Conservation (phyloP, 208 protist genomes). For the Acanthamoeba royreba region DNA sequence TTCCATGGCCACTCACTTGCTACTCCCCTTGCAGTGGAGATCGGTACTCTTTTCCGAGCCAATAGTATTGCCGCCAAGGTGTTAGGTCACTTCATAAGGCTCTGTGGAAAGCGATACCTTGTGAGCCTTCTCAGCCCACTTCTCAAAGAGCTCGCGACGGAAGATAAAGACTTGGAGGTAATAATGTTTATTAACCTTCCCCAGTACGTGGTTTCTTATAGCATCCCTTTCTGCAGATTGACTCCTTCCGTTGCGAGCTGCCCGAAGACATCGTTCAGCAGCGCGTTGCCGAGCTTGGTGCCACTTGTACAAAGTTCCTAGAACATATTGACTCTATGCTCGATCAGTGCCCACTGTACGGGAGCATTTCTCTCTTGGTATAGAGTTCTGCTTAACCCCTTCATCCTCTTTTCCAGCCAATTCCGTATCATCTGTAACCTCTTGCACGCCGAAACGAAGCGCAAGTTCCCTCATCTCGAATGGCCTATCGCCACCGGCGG, state of each 20-base stretch:
- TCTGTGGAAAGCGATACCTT: neutral
- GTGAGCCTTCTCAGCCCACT: neutral
- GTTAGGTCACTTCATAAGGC: conserved; percentile 15
- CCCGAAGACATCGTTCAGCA: neutral
- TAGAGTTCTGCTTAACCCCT: neutral
- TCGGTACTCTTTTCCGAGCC: neutral
- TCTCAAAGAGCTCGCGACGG: neutral
- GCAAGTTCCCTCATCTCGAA: neutral
- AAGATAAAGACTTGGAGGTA: conserved; percentile 27
- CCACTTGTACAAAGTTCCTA: conserved; percentile 14
- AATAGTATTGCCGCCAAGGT: conserved; percentile 23
- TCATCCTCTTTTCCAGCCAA: neutral
- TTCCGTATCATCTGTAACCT: conserved; percentile 20
- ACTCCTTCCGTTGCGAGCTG: conserved; percentile 9
- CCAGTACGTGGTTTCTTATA: neutral
- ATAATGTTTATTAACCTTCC: neutral
- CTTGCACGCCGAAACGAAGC: neutral
- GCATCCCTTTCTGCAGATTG: neutral
- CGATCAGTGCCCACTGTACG: conserved; percentile 29
- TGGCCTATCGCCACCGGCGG: conserved; percentile 8
- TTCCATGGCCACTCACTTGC: neutral
- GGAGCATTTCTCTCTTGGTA: neutral
- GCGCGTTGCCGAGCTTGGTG: neutral
- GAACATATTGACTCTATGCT: neutral
- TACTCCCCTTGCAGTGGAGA: neutral